Base-by-base conservation (phyloP, 805 yeast species). In the Pichia heedii region DNA sequence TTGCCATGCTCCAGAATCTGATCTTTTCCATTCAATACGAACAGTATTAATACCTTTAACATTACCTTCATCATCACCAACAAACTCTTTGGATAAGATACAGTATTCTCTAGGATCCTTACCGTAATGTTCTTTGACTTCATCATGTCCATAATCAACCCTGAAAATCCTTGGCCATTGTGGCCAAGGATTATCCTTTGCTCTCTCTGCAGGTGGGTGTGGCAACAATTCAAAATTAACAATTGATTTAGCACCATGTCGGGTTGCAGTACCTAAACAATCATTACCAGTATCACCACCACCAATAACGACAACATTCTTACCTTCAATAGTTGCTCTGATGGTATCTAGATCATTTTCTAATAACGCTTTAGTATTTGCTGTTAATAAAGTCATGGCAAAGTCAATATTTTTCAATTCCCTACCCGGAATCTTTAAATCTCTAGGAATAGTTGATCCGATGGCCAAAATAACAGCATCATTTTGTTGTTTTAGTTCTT, bases 281-380 rank as follows among this genome's bases (percentile, higher is more conserved):
- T 90, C 98, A 62, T 90, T 90, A 77, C 98, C 98, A 30, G 97
- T 90, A 66, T 90, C 98, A 78, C 98, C 98, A 71, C 98, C 98
- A 58, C 98, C 98, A 71, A 90, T 90, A 44, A 90, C 97, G 57
- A 90, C 80, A 45, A 90, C 97, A 51, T 84, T 73, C 73, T 90
- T 93, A 54, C 93, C 97, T 49, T 74, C 78, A 47, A 90, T 64
- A 48, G 75, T 73, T 51, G 73, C 69, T 52, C 83, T 77, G 47
- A 90, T 82, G 45, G 79, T 83, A 50, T 80, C 93, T 63, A 93
- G 72, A 56, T 84, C 76, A 53, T 81, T 81, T 45, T 83, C 86
- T 52, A 93, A 75, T 57, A 93, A 73, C 3, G 96, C 94, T 68
- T 87, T 76, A 45, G 98, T 90, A 72, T 93, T 93, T 60, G 81